Base-by-base conservation (phyloP, 345 rosid genomes). In the Raphanus raphanistrum region DNA sequence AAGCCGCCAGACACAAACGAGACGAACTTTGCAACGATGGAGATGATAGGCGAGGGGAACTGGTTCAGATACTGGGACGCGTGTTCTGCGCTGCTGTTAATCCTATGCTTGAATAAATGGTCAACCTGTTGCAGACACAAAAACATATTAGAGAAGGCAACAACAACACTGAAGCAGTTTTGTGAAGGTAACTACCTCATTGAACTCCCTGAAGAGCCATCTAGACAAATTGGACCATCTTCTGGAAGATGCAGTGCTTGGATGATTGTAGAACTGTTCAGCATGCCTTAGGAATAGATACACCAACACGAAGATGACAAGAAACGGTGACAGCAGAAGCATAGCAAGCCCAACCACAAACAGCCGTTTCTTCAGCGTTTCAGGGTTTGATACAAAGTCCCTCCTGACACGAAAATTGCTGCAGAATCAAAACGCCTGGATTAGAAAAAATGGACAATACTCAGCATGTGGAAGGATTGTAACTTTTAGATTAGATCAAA, bases 211-310 rank as follows among this genome's bases (percentile, higher is more conserved):
- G 81, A 88, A 90, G 62, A 91, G 89, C 99, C 99, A 96, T 68
- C 81, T 91, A 57, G 99, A 90, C 85, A 93, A 84, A 86, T 96
- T 96, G 71, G 98, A 96, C 99, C 99, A 93, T 85, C 97, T 88
- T 76, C 89, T 88, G 76, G 98, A 93, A 21, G 95, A 93, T 77
- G 99, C 99, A 7, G 98, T 90, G 83, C 92, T 90, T 35, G 99
- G 98, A 86, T 93, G 97, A 84, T 96, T 88, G 81, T 91, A 96
- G 70, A 96, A 91, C 77, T 96, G 98, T 78, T 93, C 99, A 70
- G 98, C 99, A 72, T 96, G 99, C 85, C 93, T 87, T 72, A 96
- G 79, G 84, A 96, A 96, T 76, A 93, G 92, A 84, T 90, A 96
- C 43, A 96, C 96, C 78, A 93, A 81, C 97, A 93, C 90, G 84